phyloP scores from a whole-genome alignment of 306 rosid genomes.

The Chamaecrista fasciculata region DNA sequence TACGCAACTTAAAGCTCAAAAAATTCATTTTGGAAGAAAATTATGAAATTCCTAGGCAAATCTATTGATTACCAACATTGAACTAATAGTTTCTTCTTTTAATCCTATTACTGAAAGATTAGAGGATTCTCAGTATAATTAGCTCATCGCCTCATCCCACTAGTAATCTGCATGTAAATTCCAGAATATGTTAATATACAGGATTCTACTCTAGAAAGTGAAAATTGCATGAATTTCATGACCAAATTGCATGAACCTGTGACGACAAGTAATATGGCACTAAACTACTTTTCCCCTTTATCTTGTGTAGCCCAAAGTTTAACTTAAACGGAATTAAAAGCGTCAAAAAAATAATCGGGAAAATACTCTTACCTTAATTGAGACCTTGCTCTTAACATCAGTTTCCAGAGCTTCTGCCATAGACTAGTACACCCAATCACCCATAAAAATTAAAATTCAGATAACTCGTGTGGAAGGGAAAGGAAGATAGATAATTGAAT shows the following conservation, averaged over 20 bases:
- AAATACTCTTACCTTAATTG: constrained; percentile 57
- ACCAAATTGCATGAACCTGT: not conserved
- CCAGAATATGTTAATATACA: not conserved
- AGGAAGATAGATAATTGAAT: not conserved
- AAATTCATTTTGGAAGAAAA: not conserved
- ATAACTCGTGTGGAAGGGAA: not conserved
- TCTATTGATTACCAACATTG: not conserved
- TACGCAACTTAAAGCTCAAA: not conserved
- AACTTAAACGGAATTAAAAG: not conserved
- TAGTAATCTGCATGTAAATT: not conserved
- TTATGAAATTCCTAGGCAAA: not conserved
- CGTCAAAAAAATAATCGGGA: not conserved
- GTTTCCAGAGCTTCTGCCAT: constrained; percentile 92
- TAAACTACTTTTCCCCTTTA: not conserved
- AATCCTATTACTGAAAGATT: not conserved
- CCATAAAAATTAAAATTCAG: not conserved
- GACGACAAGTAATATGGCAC: not conserved
- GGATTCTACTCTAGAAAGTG: not conserved
- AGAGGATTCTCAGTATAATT: not conserved
- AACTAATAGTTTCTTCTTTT: not conserved
- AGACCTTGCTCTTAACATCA: constrained; percentile 87
- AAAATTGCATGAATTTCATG: not conserved
- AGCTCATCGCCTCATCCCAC: constrained; percentile 1
- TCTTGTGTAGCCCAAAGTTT: not conserved
- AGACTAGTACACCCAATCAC: constrained; percentile 51